Percentiles rank a stretch among this genome's conserved stretches.
phyloP scores from a whole-genome alignment of 2,329 filamentous ascomycete species.

The Arthrobotrys musiformis region DNA sequence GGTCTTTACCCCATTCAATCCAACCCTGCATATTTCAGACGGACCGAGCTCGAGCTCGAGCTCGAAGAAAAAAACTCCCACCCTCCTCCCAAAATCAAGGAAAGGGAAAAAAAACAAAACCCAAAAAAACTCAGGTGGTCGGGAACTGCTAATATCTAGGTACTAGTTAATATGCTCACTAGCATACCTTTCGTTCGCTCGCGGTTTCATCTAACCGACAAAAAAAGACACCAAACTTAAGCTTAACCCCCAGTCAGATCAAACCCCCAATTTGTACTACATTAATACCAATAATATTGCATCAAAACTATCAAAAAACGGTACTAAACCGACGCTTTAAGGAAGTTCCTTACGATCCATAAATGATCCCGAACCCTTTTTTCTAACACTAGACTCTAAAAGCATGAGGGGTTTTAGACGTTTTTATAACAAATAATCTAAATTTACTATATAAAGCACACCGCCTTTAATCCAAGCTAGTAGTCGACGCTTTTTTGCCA shows the following conservation, averaged over 20 bases:
- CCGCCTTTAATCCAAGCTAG: too few relatives aligned
- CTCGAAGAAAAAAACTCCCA: background rate
- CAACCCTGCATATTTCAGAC: slow-evolving; percentile 9
- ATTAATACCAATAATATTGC: background rate
- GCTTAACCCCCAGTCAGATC: background rate
- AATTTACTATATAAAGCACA: background rate
- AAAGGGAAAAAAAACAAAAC: background rate
- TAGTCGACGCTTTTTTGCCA: too few relatives aligned
- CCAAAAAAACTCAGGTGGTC: slow-evolving; percentile 35
- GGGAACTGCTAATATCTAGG: too few relatives aligned
- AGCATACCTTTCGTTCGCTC: background rate
- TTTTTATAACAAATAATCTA: background rate
- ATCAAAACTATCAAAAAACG: background rate
- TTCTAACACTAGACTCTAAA: too few relatives aligned
- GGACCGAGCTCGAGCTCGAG: slow-evolving; percentile 6
- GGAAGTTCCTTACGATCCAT: background rate
- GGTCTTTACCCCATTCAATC: slow-evolving; percentile 10
- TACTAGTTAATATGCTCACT: too few relatives aligned
- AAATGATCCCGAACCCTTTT: background rate
- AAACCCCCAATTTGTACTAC: background rate
- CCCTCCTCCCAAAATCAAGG: background rate
- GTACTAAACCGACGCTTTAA: background rate
- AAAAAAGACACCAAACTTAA: background rate
- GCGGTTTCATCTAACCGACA: slow-evolving; percentile 21
- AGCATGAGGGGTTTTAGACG: too few relatives aligned